Conservation (phyloP, 345 rosid genomes). For the Clausena lansium region DNA sequence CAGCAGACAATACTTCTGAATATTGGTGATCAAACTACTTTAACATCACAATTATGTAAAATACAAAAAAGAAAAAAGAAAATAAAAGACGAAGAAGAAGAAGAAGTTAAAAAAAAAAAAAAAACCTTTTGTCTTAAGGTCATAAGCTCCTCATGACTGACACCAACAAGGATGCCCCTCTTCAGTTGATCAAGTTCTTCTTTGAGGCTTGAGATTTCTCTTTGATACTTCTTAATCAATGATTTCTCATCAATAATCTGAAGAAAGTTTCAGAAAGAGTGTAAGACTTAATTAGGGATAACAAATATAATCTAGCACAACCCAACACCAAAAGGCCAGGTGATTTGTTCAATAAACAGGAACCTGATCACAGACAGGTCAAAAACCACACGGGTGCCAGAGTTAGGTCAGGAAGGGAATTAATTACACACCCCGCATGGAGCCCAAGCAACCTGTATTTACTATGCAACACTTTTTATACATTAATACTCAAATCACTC, state of each 20-base stretch:
- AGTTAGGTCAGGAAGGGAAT: neutral
- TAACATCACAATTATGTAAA: neutral
- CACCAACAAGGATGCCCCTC: conserved; percentile 81
- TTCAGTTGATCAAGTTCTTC: conserved; percentile 86
- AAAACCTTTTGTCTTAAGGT: conserved; percentile 88
- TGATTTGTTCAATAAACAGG: neutral
- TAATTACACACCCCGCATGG: neutral
- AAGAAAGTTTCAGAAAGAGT: conserved; percentile 15
- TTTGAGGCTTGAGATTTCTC: conserved; percentile 88
- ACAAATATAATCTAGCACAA: neutral
- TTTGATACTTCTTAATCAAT: conserved; percentile 93
- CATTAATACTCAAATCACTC: neutral
- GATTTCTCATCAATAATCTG: conserved; percentile 99
- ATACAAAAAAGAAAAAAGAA: neutral
- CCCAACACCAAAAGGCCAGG: neutral
- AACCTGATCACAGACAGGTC: neutral
- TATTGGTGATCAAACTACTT: neutral
- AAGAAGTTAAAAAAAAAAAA: neutral
- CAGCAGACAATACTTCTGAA: conserved; percentile 7
- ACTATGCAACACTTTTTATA: neutral
- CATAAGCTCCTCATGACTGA: conserved; percentile 91
- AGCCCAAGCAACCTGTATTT: neutral
- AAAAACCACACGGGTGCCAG: neutral
- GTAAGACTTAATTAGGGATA: conserved; percentile 12
- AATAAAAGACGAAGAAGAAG: neutral